Base-by-base conservation (phyloP, 768 basidiomycete species). In the Trametopsis cervina region DNA sequence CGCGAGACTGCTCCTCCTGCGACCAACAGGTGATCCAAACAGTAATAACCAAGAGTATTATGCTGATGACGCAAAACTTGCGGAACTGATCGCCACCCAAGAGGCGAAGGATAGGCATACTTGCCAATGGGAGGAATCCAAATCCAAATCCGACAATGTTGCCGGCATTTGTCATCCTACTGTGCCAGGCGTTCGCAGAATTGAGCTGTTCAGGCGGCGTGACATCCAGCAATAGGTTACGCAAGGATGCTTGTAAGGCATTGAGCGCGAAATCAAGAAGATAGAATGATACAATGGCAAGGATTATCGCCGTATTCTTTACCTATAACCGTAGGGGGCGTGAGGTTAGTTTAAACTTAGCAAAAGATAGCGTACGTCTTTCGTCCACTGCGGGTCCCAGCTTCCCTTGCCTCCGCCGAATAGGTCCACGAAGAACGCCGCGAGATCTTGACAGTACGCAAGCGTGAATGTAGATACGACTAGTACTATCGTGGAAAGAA, bases 151-250 rank as follows among this genome's bases (percentile, higher is more conserved):
- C 96, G 54, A 97, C 64, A 42, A 98, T 95, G 61, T 96, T 98
- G 18, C 93, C 96, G n/a, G 92, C 82, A 61, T 98, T 92, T 38
- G 82, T 85, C 88, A 97, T 96, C 52, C 91, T 75, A 40, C 94
- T 88, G 50, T 97, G 93, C 93, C 95, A 99, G 26, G 96, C 96
- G 68, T 98, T 99, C 3, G 86, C 92, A n/a, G 82, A 76, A 47
- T 85, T 92, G 11, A 97, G 78, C 63, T 97, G 95, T 52, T 83
- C 78, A 12, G 89, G 78, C 4, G 96, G 94, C 0, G 90, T 80
- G 43, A 95, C 69, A 62, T 99, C 96, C 50, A 99, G 75, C 11
- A 97, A 74, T n/a, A 99, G 79, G 65, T 96, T 96, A 42, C 93
- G 74, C 26, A 97, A 71, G 10, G 92, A 95, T 2, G 89, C 90